Conservation (phyloP, 2,329 filamentous ascomycete species). For the Venturia effusa region DNA sequence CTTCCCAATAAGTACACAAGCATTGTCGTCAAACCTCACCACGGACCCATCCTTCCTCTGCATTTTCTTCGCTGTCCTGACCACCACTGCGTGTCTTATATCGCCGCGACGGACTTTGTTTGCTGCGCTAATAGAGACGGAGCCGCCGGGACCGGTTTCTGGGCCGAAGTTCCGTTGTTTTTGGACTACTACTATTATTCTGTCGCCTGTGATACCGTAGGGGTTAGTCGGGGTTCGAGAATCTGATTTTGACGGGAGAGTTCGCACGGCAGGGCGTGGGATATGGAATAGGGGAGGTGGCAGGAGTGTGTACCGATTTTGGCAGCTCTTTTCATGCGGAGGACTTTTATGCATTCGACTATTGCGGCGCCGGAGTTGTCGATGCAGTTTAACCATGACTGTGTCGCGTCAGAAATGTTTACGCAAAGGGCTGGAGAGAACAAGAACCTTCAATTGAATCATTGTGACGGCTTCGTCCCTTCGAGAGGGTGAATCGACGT, state of each 20-base stretch:
- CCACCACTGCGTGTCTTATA: constrained; percentile 90
- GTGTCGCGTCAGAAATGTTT: constrained; percentile 7
- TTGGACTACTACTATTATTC: constrained; percentile 94
- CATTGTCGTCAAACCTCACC: constrained; percentile 94
- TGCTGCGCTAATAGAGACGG: constrained; percentile 60
- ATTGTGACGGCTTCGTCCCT: constrained; percentile 6
- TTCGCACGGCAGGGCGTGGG: neutral
- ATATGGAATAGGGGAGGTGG: neutral
- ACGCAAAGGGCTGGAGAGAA: neutral
- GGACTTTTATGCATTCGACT: constrained; percentile 88
- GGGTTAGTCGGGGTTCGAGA: neutral
- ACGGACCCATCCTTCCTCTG: constrained; percentile 82
- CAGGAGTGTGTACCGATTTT: constrained; percentile 58
- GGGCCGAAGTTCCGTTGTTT: constrained; percentile 74
- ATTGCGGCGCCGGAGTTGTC: constrained; percentile 98
- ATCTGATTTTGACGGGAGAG: neutral
- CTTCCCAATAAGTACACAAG: constrained; percentile 95
- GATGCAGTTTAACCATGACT: constrained; percentile 99
- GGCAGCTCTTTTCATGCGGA: constrained; percentile 81
- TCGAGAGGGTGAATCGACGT: neutral
- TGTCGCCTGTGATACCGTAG: constrained; percentile 58
- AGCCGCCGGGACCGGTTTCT: constrained; percentile 60
- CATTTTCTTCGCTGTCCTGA: constrained; percentile 79
- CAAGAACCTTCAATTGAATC: constrained; percentile 57
- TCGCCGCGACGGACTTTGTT: constrained; percentile 96